Evolutionary conservation across 108 stramenopile species (phyloP), one percentile per base, ranked within the genome.

Genomic region (Skeletonema tropicum): DNA sequence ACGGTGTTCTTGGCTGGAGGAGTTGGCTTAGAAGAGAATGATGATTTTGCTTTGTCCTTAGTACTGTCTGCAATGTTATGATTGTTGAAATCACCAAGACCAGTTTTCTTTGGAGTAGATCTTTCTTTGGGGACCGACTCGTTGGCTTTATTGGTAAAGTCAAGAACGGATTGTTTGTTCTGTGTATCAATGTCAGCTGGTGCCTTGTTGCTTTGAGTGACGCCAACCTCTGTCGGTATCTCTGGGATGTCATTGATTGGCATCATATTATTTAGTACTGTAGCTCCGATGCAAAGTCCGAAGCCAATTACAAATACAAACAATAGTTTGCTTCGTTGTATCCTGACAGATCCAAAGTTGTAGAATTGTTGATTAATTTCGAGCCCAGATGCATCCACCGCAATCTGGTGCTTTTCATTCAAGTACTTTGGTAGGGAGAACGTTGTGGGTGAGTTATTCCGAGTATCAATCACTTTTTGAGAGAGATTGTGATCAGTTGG

Each of bases 301-400:
- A 55, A 6, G 52, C 52, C 19, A 10, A 55, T 9, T 25, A 19
- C 17, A 49, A 49, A 49, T 3, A 55, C 23, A 3, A 23, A 0
- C 52, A 25, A 2, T 25, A 23, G 7, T 2, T 32, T 55, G 17
- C 26, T 69, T 25, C 57, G 23, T 7, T 11, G 2, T 69, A 33
- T 57, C 21, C 19, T 69, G 31, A 8, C 36, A 57, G 38, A 57
- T 17, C 10, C 26, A 17, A 58, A 32, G 38, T 33, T 23, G 57
- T 36, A 13, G 13, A 35, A 55, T 33, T 55, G 52, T 17, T 55
- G 19, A 7, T 21, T 69, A 11, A 26, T 26, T 21, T 55, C 35
- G n/a, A 72, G 60, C 13, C 71, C 71, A 46, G 71, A 60, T 60
- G 71, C 71, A 21, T 72, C 71, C 41, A 72, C 26, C 23, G 71